Evolutionary conservation across 352 stramenopile species (phyloP), one percentile per base, ranked within the genome.

Genomic region (Peronospora belbahrii): DNA sequence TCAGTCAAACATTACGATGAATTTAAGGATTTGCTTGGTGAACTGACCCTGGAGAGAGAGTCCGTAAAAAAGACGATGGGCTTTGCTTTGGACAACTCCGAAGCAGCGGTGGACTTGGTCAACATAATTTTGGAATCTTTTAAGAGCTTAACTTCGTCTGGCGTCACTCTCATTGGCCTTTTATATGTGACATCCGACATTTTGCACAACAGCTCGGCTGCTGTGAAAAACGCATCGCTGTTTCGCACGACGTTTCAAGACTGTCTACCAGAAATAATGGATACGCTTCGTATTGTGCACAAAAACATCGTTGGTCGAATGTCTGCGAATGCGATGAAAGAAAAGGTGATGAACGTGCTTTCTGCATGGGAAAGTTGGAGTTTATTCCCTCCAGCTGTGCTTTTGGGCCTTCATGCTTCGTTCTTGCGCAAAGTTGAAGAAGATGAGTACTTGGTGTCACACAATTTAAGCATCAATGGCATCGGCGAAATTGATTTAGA

Each of bases 171-270:
- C 9, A 49, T 94, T 43, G 79, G 63, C 8, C 65, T 77, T 18
- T 47, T 96, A 37, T 95, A 87, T 44, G 65, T 95, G 43, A 61
- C 85, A 7, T 95, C 84, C 9, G 86, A 96, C 42, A 82, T 96
- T 31, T 62, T 96, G 24, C 82, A 94, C 67, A 96, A 96, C 48
- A 91, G 80, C 46, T 92, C 76, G 11, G 86, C 83, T 20, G 64
- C 73, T 9, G 74, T 95, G 33, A 88, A 91, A 59, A 95, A 95
- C 40, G 83, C 83, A n/a, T 92, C 81, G 31, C 66, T 85, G 11
- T 96, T 94, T 40, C 80, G 86, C 2, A 90, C 83, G 27, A 88
- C 77, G 42, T 86, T 96, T 48, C 73, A 95, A 54, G 74, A 84
- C 4, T 75, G 55, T 33, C 45, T 96, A 23, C 83, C 80, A 6